Evolutionary conservation across 1,139 yeast genomes (phyloP), one percentile per base, ranked within the genome.

Genomic region (Sugiyamaella castrensis): DNA sequence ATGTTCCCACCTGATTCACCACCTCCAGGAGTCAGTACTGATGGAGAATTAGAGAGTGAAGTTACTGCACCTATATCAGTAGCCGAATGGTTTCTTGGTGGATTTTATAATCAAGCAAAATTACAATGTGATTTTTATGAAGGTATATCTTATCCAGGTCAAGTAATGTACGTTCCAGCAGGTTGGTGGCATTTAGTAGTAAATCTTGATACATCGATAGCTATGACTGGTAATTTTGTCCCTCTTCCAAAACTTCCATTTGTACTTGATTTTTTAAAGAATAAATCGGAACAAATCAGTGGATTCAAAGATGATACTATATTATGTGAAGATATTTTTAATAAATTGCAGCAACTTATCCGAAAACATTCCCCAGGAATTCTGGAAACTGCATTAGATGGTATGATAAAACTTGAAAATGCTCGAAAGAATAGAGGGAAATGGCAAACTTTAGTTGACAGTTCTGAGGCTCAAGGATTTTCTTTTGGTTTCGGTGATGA

Each of bases 161-260:
- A 89, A 64, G 83, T 88, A 56, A 78, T 88, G 76, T 81, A 85
- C 63, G 97, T 89, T 4, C 97, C 97, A 2, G 76, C 91, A 16
- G 95, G 95, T 1, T 89, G 97, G 97, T 89, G 97, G 97, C 97
- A 89, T 70, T 73, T 82, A 37, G 97, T 89, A 26, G 86, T 88
- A 24, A 89, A 89, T 60, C 63, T 89, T 26, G 91, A 85, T 60
- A 75, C 84, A 13, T 83, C 85, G 37, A 91, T 96, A 0, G 71
- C 71, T 32, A 69, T 88, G 59, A 89, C 97, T 0, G 95, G 87
- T 57, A 89, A 89, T 63, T 89, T 88, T 66, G 92, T 87, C 5
- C 95, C 96, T 0, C 63, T 64, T 36, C 70, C 86, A 27, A 72
- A 79, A 16, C 57, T 71, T 28, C 52, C 56, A 10, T 71, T 75